Base-by-base conservation (phyloP, 2,329 filamentous ascomycete genomes). In the Diaporthe caulivora region DNA sequence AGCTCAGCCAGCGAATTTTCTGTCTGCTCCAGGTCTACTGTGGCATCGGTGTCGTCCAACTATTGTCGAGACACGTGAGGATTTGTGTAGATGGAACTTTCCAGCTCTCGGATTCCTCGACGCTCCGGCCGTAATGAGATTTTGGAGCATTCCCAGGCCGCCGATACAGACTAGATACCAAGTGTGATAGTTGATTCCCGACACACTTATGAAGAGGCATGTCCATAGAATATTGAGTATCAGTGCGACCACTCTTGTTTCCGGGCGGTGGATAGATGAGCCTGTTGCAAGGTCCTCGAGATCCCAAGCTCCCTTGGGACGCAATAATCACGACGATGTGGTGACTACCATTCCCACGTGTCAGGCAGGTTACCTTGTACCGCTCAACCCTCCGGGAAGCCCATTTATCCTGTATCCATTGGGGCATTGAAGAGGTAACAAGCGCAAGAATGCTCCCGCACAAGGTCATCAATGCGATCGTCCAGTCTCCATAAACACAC, bases 131-230 rank as follows among this genome's bases (percentile, higher is more conserved):
- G 53, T 53, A 13, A 70, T 49, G 29, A 70, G 40, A 18, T 70
- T 70, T 17, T 70, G 67, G 5, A 70, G 15, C 53, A 70, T 70
- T 6, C 67, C 54, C 13, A 31, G 34, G 11, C 67, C 29, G 18
- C 53, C 42, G 15, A 70, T 70, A 6, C 54, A 42, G 13, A 70
- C 31, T 11, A 70, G 67, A 26, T 47, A 70, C 67, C 67, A 70
- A 3, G 53, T 34, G 40, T 70, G 29, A 13, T 34, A 47, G 5
- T 26, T 37, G 18, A 70, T 54, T 2, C 67, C 53, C 7, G 67
- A 51, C 17, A 70, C 42, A 13, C 10, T 60, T 18, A 70, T 58
- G 3, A 70, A 18, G 5, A 70, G 54, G 15, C 40, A 70, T 4
- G 54, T 55, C 67, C 67, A 70, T 2, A 70, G 18, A 15, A 70